Evolutionary conservation across 192 early-diverging fungal species (phyloP), one percentile per base, ranked within the genome.

Genomic region (Backusella luteola): DNA sequence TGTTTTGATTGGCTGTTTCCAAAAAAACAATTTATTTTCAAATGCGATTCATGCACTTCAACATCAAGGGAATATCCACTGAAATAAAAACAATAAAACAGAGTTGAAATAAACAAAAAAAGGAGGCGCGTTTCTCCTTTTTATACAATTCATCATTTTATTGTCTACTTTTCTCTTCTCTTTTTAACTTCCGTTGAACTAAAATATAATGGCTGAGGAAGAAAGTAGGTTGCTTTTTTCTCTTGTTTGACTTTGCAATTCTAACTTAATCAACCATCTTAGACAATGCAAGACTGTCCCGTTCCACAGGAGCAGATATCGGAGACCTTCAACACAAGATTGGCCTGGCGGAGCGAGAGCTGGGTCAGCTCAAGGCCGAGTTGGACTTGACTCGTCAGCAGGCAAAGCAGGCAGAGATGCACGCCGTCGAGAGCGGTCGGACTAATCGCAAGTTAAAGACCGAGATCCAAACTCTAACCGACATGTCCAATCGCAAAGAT

Each of bases 401-500:
- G 70, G 77, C 79, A 5, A 80, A 80, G 32, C 72, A 76, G 2
- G 76, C 79, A 17, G 82, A 84, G 42, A 73, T 78, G 9, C 70
- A 80, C 21, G 76, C 82, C 17, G 74, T 73, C 9, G 82, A 84
- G 46, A 80, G 76, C 34, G 78, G 76, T 26, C 73, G 79, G 1
- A 80, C 82, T 11, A 80, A 84, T 67, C 79, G 82, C 12, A 80
- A 80, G 38, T 71, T 84, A 5, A 71, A 78, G 26, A 76, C 79
- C 32, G 82, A 84, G 68, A 78, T 84, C 15, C 82, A 84, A 34
- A 84, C 82, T 0, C 41, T 84, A 8, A 84, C 78, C 3, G 82
- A 84, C 42, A 80, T 84, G 82, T 69, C 69, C 39, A 76, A 84
- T 32, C 79, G 82, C 19, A 84, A 84, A 49, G 82, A 84, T 52